Evolutionary conservation across 768 basidiomycete genomes (phyloP).

Genomic region (Naganishia friedmannii): DNA sequence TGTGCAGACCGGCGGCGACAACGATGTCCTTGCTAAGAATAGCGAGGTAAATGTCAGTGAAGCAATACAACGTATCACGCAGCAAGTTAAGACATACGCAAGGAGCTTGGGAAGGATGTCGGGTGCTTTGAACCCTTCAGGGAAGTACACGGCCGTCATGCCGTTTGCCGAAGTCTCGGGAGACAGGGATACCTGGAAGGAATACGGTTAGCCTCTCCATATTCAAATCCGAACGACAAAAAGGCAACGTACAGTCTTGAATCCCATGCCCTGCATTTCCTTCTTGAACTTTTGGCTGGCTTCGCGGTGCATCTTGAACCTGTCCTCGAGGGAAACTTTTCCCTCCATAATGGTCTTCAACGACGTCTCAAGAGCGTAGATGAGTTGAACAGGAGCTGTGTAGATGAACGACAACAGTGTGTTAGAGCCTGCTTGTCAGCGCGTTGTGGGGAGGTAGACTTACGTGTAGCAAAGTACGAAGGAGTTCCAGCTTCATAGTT

Average conservation of each 20-base stretch:
- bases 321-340: conserved; percentile 67
- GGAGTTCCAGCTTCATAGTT: conserved; percentile 78
- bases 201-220: neutral
- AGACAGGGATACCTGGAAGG: conserved; percentile 55
- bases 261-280: conserved; percentile 64
- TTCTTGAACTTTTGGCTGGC: conserved; percentile 68
- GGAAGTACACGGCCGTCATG: conserved; percentile 91
- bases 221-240: neutral
- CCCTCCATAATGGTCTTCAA: conserved; percentile 67
- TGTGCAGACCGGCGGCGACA: conserved; percentile 83
- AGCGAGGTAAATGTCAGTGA: neutral
- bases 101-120: conserved; percentile 74
- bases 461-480: conserved; percentile 82
- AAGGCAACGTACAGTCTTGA: conserved; percentile 57
- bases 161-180: conserved; percentile 76
- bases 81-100: conserved; percentile 35
- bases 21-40: conserved; percentile 65
- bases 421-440: neutral
- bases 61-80: no score
- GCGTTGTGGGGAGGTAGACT: conserved; percentile 27
- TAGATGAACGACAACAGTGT: neutral
- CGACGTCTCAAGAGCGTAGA: conserved; percentile 84
- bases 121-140: conserved; percentile 70
- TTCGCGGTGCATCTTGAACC: conserved; percentile 71
- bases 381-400: conserved; percentile 79